Evolutionary conservation across 176 grass and related monocot species (phyloP), one percentile per base, ranked within the genome.

Genomic region (Thinopyrum elongatum): DNA sequence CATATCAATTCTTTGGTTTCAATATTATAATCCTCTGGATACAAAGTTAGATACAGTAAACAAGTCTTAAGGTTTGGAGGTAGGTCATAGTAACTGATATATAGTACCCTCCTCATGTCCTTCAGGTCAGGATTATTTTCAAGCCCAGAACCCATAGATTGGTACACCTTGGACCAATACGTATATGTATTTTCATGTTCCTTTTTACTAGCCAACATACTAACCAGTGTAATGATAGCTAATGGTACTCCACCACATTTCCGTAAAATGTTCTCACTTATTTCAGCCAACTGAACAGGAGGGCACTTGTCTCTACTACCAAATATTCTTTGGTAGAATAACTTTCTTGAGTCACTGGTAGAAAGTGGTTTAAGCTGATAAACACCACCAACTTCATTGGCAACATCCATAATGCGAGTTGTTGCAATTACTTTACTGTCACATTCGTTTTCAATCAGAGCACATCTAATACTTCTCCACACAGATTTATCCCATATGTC

Each of bases 211-310:
- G 84, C 47, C 47, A 86, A 10, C 62, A 78, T 1, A 41, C 74
- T 85, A 5, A 44, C 46, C 2, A 85, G 27, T 8, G 83, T 85
- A 29, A 85, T 78, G 5, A 85, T 85, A 41, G 83, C 83, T 21
- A 85, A 70, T 10, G 83, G 74, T 21, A 85, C 63, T 10, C 63
- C 74, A 2, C 74, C 83, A 59, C 83, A 85, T 85, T 85, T 78
- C 2, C 1, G 17, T 28, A 85, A 39, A 57, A 85, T 85, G 0
- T 41, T 39, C 4, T 26, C 8, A 19, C 26, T 34, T 23, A 76
- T 2, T 65, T 31, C 3, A 65, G 8, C 21, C 71, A 76, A 55
- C 12, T 53, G 4, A 8, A 0, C 0, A 12, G 6, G 7, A 34
- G 72, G 73, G 2, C 30, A 58, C 34, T 8, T 68, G 0, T 66